A percentile compares a stretch with the other conserved stretches of the same genome.
phyloP scores from a whole-genome alignment of 2,329 filamentous ascomycete genomes.

The Ophiosphaerella narmari region DNA sequence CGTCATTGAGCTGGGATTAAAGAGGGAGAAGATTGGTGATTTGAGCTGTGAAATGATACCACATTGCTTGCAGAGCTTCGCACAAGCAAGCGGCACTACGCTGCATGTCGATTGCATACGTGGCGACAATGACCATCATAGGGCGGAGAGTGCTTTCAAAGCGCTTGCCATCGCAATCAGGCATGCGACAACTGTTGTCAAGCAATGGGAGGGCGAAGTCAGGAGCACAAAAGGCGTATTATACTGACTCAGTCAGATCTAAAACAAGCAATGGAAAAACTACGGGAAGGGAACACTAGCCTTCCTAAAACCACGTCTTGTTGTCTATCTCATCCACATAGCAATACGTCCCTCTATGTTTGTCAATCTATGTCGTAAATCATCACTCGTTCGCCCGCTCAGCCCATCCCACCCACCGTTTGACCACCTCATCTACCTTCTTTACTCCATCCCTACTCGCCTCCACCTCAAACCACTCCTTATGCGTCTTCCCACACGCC shows the following conservation, averaged over 20 bases:
- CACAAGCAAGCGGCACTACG: slow-evolving; percentile 87
- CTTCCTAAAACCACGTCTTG: too few relatives aligned
- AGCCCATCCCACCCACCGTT: slow-evolving; percentile 86
- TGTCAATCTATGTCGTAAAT: too few relatives aligned
- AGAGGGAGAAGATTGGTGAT: slow-evolving; percentile 91
- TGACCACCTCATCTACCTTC: slow-evolving; percentile 72
- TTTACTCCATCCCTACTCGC: slow-evolving; percentile 72
- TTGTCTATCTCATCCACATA: too few relatives aligned
- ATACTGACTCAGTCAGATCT: slow-evolving; percentile 43
- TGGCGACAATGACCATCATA: slow-evolving; percentile 93
- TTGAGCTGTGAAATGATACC: slow-evolving; percentile 92
- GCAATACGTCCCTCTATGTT: too few relatives aligned
- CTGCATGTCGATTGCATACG: slow-evolving; percentile 91
- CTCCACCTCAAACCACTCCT: slow-evolving; percentile 94
- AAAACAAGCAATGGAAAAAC: too few relatives aligned
- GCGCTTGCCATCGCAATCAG: slow-evolving; percentile 85
- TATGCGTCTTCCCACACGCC: slow-evolving; percentile 81
- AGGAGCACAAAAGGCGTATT: slow-evolving; percentile 96
- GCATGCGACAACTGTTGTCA: slow-evolving; percentile 73
- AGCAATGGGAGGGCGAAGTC: slow-evolving; percentile 86
- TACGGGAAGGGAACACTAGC: too few relatives aligned
- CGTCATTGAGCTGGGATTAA: slow-evolving; percentile 81
- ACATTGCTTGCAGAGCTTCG: slow-evolving; percentile 93
- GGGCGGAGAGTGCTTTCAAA: slow-evolving; percentile 97
- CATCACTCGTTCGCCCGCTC: slow-evolving; percentile 48